Evolutionary conservation across 2,329 filamentous ascomycete genomes (phyloP).

Genomic region (Botrytis elliptica): DNA sequence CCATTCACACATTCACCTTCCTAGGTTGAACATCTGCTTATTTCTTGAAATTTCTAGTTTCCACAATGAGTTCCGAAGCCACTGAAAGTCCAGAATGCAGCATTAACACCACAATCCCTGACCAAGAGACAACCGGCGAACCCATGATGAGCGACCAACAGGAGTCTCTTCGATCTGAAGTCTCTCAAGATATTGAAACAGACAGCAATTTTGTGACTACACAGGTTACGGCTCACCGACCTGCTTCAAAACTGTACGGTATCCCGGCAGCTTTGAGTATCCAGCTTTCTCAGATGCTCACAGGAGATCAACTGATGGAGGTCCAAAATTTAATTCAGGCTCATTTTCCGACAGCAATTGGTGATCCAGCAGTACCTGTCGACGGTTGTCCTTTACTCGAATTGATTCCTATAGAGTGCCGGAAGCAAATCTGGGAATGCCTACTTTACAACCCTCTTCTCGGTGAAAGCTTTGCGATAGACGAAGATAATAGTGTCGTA

Average conservation of each 20-base stretch:
- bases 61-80: not conserved
- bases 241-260: not conserved
- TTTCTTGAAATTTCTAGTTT: not conserved
- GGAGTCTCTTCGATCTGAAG: not conserved
- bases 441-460: not conserved
- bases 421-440: not conserved
- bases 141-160: too few species aligned
- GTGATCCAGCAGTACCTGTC: not conserved
- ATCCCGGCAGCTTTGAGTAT: not conserved
- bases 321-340: not conserved
- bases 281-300: not conserved
- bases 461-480: not conserved
- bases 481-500: too few species aligned
- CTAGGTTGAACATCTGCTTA: not conserved
- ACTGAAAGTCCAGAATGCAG: not conserved
- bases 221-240: rapidly evolving
- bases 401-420: not conserved
- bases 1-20: not conserved
- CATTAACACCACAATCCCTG: not conserved
- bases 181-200: too few species aligned
- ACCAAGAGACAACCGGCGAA: not conserved
- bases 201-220: not conserved
- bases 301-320: not conserved
- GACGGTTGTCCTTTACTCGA: not conserved
- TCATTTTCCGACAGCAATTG: not conserved